Percentiles rank a stretch among this genome's conserved stretches.
phyloP scores from a whole-genome alignment of 495 filamentous ascomycete species.

The Penicillium silybi region DNA sequence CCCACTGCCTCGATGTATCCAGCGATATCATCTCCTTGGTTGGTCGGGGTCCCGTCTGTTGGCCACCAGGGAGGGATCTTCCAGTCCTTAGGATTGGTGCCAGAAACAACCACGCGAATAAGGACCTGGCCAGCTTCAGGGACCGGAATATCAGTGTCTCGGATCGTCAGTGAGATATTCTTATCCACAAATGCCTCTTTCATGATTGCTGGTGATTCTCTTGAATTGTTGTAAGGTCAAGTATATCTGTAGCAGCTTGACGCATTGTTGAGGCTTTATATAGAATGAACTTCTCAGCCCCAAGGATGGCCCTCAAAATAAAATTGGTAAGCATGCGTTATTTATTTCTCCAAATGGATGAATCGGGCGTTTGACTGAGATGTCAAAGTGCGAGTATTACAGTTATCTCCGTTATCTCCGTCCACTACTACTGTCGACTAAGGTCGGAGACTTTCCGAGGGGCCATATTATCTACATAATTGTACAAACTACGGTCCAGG shows the following conservation, averaged over 20 bases:
- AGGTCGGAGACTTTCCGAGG: background rate
- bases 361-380: background rate
- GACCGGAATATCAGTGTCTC: slow-evolving; percentile 59
- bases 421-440: too few relatives aligned
- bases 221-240: background rate
- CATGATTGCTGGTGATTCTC: background rate
- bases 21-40: slow-evolving; percentile 49
- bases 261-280: background rate
- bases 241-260: too few relatives aligned
- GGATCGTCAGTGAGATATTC: slow-evolving; percentile 53
- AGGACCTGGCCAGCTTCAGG: slow-evolving; percentile 61
- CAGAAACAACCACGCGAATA: slow-evolving; percentile 65
- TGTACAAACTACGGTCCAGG: background rate
- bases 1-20: slow-evolving; percentile 59
- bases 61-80: slow-evolving; percentile 30
- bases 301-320: background rate
- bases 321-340: background rate
- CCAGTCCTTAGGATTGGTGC: slow-evolving; percentile 79
- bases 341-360: background rate
- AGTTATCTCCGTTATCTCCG: background rate
- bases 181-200: slow-evolving; percentile 57
- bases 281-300: background rate
- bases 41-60: background rate
- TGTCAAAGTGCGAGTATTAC: background rate
- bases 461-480: background rate